Evolutionary conservation across 345 rosid species (phyloP).

Genomic region (Eucalyptus pauciflora): DNA sequence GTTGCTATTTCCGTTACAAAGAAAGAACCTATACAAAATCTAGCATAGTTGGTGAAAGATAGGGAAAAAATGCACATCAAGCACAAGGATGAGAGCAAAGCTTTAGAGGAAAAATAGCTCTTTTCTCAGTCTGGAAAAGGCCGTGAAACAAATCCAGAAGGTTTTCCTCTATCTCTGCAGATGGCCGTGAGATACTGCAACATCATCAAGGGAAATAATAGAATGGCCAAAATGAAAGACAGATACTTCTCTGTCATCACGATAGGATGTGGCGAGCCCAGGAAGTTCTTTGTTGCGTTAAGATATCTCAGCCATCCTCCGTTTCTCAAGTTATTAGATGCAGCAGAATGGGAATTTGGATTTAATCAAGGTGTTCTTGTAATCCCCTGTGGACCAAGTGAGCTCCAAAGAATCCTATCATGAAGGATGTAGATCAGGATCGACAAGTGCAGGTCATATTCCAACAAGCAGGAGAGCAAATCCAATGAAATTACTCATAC

Average conservation of each 20-base stretch:
- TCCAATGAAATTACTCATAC: background rate
- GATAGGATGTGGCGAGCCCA: background rate
- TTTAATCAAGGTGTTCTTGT: constrained; percentile 5
- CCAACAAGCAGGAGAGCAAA: background rate
- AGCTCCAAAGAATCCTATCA: background rate
- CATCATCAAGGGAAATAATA: background rate
- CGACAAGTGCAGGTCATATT: background rate
- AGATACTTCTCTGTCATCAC: constrained; percentile 2
- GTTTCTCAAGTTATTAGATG: constrained; percentile 4
- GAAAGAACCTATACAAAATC: background rate
- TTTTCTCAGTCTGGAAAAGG: background rate
- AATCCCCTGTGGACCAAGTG: constrained; percentile 11
- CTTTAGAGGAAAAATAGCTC: background rate
- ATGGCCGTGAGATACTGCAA: background rate
- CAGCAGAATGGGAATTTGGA: constrained; percentile 5
- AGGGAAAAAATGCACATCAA: background rate
- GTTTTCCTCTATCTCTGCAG: background rate
- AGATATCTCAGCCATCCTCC: constrained; percentile 8
- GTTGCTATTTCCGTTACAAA: background rate
- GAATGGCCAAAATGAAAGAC: background rate
- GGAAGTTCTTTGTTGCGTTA: background rate
- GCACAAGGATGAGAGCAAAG: background rate
- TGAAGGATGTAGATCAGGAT: background rate
- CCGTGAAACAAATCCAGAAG: background rate
- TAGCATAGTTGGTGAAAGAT: background rate